phyloP scores from a whole-genome alignment of 345 rosid genomes.

The Populus euphratica region DNA sequence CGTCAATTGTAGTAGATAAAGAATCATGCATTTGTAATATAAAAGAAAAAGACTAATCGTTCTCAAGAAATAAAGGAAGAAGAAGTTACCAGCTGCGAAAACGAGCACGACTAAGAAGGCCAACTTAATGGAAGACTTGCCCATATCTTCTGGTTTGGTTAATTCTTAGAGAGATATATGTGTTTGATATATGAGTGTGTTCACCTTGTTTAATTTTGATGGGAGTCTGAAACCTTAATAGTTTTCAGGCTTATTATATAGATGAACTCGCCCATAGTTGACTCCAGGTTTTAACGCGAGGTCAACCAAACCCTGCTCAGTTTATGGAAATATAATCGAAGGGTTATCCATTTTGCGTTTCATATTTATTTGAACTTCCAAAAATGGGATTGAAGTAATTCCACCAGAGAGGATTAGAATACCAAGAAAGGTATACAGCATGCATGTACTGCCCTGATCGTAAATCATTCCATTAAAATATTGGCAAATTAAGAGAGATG shows the following conservation, averaged over 20 bases:
- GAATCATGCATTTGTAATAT: no score
- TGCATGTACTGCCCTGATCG: no score
- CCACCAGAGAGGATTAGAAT: no score
- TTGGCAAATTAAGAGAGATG: no score
- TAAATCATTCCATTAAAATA: no score
- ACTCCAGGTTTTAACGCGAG: not conserved
- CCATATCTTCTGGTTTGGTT: not conserved
- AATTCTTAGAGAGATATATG: not conserved
- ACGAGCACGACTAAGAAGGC: not conserved
- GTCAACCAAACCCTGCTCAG: not conserved
- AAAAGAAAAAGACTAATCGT: no score
- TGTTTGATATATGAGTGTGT: not conserved
- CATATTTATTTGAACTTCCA: not conserved
- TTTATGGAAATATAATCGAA: not conserved
- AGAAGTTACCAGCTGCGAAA: no score
- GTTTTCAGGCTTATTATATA: not conserved
- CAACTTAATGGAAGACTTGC: not conserved
- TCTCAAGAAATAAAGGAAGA: no score
- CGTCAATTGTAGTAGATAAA: no score
- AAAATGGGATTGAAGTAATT: not conserved
- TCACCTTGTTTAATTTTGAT: not conserved
- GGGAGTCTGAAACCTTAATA: not conserved
- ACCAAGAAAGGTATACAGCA: no score
- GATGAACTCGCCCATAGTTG: not conserved
- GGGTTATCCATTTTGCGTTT: not conserved